Base-by-base conservation (phyloP, 768 basidiomycete genomes). In the Coprinopsis marcescibilis region DNA sequence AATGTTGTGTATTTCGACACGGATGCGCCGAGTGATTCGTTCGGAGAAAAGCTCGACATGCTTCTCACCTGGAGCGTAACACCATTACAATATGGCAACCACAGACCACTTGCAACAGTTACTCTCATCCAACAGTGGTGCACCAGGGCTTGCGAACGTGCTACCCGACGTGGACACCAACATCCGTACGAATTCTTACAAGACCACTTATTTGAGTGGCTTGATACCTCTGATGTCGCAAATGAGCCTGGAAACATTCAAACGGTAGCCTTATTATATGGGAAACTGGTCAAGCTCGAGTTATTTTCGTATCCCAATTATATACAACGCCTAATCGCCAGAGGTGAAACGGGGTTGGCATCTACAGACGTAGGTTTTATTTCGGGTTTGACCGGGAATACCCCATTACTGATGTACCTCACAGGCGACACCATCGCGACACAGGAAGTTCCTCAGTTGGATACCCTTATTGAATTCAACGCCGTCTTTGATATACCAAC, bases 41-140 rank as follows among this genome's bases (percentile, higher is more conserved):
- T 89, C 55, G 64, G 71, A n/a, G 75, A 76, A 48, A 88, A 89
- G 57, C 73, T 90, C 14, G 79, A 86, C 52, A 74, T 81, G 43
- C 70, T 90, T 2, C 71, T 91, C 8, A 85, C 85, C 0, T 92
- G 89, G 89, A 78, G 79, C 55, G 80, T 90, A 21, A 87, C 88
- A 0, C 77, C 81, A 2, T 67, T 86, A 14, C 89, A 91, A 62
- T 89, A 83, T 50, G 89, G 89, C 8, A 83, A 89, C 35, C 89
- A 90, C 54, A 72, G 89, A 26, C 79, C 85, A 1, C 85, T 83
- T 56, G 87, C 80, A 23, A 85, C 83, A 1, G 80, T 77, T 6
- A 83, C 83, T 15, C 70, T 90, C 32, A 76, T 90, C 42, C 70
- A 68, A 2, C 68, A 71, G 25, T 86, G 85, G 75, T 71, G 79